phyloP scores from a whole-genome alignment of 208 protist genomes.

The Leishmania lainsoni region DNA sequence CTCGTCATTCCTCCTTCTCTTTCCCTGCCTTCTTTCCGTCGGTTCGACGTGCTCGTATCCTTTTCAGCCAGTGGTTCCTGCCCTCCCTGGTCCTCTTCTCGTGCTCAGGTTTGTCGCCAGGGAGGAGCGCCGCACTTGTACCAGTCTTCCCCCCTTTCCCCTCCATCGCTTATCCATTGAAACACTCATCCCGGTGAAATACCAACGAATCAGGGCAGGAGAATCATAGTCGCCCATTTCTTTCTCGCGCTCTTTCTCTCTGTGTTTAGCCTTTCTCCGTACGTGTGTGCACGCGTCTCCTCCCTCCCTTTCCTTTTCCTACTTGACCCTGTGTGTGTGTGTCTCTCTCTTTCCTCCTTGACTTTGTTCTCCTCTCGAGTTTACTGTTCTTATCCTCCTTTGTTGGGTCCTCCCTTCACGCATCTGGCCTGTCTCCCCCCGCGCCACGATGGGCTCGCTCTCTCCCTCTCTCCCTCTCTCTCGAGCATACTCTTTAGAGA shows the following conservation, averaged over 20 bases:
- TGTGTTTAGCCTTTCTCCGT: not conserved
- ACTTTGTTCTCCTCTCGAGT: no score
- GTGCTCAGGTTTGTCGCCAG: not conserved
- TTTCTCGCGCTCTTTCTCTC: not conserved
- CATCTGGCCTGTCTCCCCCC: no score
- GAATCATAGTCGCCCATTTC: not conserved
- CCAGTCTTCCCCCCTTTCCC: not conserved
- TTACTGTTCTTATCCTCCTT: no score
- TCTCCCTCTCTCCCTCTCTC: not conserved
- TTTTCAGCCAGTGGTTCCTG: not conserved
- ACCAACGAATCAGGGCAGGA: not conserved
- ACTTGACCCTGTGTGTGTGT: not conserved
- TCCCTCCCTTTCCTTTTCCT: not conserved
- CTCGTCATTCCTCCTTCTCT: not conserved
- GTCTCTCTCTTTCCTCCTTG: not conserved
- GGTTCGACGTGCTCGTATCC: not conserved
- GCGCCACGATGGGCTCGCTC: not conserved
- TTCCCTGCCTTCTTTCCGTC: not conserved
- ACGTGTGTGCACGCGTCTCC: not conserved
- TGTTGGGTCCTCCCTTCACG: no score
- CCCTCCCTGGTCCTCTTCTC: not conserved
- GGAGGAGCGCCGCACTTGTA: not conserved
- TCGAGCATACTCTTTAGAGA: not conserved
- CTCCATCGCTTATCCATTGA: not conserved
- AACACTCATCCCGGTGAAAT: not conserved